These are phyloP conservation scores for Coemansia sp. DNA, from an alignment of 192 early-diverging fungal species.

Conservation along the genomic window DNA sequence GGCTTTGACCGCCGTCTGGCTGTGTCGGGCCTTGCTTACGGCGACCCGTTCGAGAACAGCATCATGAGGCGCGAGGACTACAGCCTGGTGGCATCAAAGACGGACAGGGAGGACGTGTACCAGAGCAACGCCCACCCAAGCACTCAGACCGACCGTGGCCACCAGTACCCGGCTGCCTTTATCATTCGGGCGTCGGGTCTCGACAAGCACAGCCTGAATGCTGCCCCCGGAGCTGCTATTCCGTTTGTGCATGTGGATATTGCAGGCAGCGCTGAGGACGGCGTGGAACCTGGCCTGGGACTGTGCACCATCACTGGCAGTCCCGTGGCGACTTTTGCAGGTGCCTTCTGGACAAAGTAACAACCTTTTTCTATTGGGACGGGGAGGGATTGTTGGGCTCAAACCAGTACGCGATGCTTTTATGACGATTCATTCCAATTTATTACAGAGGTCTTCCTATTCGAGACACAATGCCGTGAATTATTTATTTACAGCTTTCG, in stretches of 20 bases:
- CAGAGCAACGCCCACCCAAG: constrained; percentile 77
- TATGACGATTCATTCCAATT: constrained; percentile 2
- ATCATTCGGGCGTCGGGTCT: constrained; percentile 76
- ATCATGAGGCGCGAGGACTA: constrained; percentile 79
- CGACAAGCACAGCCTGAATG: constrained; percentile 64
- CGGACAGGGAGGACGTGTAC: constrained; percentile 75
- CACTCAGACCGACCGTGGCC: constrained; percentile 71
- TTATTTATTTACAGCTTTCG: neutral
- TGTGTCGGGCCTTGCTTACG: constrained; percentile 64
- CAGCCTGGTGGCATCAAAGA: constrained; percentile 58
- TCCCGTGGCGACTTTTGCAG: constrained; percentile 72
- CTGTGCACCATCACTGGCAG: constrained; percentile 70
- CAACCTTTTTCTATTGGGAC: neutral
- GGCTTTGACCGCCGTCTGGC: constrained; percentile 60
- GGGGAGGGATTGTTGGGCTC: neutral
- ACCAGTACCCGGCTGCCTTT: constrained; percentile 85
- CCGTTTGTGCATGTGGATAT: constrained; percentile 84
- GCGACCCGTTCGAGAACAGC: constrained; percentile 80
- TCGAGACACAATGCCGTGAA: neutral
- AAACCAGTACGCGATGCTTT: neutral
- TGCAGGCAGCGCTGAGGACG: constrained; percentile 73
- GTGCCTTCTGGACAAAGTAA: constrained; percentile 60
- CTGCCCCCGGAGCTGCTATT: constrained; percentile 58
- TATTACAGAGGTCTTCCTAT: neutral
- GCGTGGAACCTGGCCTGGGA: constrained; percentile 60